Conservation (phyloP, 352 stramenopile genomes). For the Sclerospora graminicola region DNA sequence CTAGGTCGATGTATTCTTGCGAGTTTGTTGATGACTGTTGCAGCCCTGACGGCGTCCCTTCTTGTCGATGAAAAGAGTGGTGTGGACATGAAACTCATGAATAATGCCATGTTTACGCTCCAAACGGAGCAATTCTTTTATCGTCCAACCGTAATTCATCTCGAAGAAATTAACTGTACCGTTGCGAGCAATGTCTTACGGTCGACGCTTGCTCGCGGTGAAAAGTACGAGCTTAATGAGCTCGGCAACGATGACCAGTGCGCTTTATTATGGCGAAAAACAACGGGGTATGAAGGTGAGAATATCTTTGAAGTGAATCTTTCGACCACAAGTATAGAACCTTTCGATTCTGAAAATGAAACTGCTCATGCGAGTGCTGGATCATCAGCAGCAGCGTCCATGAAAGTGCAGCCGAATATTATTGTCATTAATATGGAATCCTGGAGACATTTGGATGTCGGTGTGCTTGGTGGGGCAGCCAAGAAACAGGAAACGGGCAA, state of each 20-base stretch:
- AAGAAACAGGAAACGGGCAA: slow-evolving; percentile 38
- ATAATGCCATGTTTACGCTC: slow-evolving; percentile 54
- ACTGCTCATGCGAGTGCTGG: neutral
- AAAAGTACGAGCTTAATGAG: slow-evolving; percentile 30
- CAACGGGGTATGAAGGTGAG: slow-evolving; percentile 39
- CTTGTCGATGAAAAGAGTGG: slow-evolving; percentile 30
- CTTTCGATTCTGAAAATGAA: neutral
- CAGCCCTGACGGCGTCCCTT: slow-evolving; percentile 36
- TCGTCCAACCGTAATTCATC: slow-evolving; percentile 20
- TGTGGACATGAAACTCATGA: slow-evolving; percentile 67
- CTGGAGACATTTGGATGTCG: slow-evolving; percentile 53
- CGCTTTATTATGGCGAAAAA: slow-evolving; percentile 55
- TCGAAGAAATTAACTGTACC: slow-evolving; percentile 58
- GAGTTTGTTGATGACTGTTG: slow-evolving; percentile 17
- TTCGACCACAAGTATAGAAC: neutral
- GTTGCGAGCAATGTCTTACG: slow-evolving; percentile 34
- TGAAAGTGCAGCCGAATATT: slow-evolving; percentile 35
- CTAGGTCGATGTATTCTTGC: slow-evolving; percentile 21
- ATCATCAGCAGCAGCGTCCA: slow-evolving; percentile 4
- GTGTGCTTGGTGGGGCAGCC: slow-evolving; percentile 40
- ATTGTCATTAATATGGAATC: slow-evolving; percentile 72
- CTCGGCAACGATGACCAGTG: slow-evolving; percentile 57
- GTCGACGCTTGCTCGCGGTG: slow-evolving; percentile 29
- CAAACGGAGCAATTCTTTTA: slow-evolving; percentile 49
- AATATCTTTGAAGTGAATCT: slow-evolving; percentile 35